These are phyloP conservation scores for Persicaria maculosa DNA, from an alignment of 148 eudicot species.

Conservation along the genomic window DNA sequence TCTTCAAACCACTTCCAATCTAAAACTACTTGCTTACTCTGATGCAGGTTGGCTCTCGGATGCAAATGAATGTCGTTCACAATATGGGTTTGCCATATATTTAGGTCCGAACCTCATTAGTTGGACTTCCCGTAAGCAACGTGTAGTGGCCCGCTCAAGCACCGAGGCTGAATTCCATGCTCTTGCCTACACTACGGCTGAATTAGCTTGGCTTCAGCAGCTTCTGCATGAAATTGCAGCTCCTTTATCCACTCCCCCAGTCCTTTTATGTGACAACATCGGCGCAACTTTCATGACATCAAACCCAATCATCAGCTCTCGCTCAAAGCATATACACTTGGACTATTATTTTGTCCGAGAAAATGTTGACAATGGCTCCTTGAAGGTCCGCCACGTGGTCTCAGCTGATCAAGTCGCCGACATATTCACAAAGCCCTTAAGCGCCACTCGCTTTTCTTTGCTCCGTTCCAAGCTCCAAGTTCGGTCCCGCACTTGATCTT, in stretches of 20 bases:
- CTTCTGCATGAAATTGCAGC: neutral
- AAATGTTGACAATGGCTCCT: neutral
- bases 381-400: neutral
- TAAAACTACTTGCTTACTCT: neutral
- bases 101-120: neutral
- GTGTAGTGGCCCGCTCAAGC: neutral
- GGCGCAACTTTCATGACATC: neutral
- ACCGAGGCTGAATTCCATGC: neutral
- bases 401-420: neutral
- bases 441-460: no score
- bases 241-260: neutral
- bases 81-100: neutral
- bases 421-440: no score
- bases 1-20: neutral
- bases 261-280: neutral
- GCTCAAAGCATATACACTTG: neutral
- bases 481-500: no score
- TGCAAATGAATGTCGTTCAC: neutral
- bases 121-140: neutral
- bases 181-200: neutral
- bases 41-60: neutral
- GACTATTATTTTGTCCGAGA: neutral
- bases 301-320: neutral
- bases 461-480: no score
- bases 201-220: neutral